These are phyloP conservation scores for Capsella rubella DNA, from an alignment of 441 rosid genomes.

Conservation along the genomic window DNA sequence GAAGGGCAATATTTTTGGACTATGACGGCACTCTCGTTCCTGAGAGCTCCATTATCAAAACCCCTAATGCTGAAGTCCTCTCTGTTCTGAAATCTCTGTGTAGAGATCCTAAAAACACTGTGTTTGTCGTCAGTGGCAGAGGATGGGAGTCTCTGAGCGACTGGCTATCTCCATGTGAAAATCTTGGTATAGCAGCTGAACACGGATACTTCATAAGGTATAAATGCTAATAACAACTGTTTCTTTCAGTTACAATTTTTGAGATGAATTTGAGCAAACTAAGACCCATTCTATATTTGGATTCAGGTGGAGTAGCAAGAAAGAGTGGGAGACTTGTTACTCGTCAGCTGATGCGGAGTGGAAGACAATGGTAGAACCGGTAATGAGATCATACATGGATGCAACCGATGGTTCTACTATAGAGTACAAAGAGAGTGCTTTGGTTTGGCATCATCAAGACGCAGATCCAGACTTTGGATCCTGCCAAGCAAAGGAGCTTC, in stretches of 20 bases:
- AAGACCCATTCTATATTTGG: slow-evolving; percentile 2
- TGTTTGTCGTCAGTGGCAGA: slow-evolving; percentile 66
- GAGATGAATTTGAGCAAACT: slow-evolving; percentile 4
- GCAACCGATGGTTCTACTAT: slow-evolving; percentile 67
- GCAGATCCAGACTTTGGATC: slow-evolving; percentile 66
- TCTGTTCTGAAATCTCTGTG: slow-evolving; percentile 54
- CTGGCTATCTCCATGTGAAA: slow-evolving; percentile 56
- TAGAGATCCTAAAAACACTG: slow-evolving; percentile 55
- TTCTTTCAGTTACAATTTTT: background rate
- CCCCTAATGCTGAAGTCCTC: slow-evolving; percentile 50
- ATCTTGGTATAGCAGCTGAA: slow-evolving; percentile 69
- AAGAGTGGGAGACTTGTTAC: slow-evolving; percentile 57
- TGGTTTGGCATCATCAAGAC: slow-evolving; percentile 71
- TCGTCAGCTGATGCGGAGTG: slow-evolving; percentile 49
- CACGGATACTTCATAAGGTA: slow-evolving; percentile 69
- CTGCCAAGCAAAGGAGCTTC: slow-evolving; percentile 65
- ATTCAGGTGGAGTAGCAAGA: slow-evolving; percentile 51
- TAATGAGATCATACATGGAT: slow-evolving; percentile 64
- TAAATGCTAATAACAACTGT: background rate
- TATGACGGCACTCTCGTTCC: slow-evolving; percentile 70
- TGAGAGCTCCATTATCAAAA: slow-evolving; percentile 49
- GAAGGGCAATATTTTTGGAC: slow-evolving; percentile 64
- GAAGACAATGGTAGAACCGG: slow-evolving; percentile 58
- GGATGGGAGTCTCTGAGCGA: slow-evolving; percentile 54
- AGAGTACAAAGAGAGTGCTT: slow-evolving; percentile 64